Evolutionary conservation across 352 stramenopile genomes (phyloP), one percentile per base, ranked within the genome.

Genomic region (Thraustochytrium sp.): DNA sequence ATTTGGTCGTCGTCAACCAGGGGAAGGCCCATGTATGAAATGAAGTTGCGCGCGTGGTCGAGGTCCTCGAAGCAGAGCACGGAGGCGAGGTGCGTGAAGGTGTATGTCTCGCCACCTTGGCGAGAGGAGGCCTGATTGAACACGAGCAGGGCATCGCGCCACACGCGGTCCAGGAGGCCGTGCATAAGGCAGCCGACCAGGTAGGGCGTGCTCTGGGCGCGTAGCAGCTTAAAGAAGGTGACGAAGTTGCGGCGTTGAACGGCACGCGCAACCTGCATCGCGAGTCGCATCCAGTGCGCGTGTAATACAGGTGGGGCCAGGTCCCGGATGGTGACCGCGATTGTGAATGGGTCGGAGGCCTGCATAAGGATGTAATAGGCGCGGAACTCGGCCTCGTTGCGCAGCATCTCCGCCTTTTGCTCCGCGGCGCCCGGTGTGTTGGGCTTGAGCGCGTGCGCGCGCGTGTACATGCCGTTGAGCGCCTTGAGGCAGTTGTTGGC

Each of bases 401-500:
- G 44, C 31, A 80, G 68, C 18, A 80, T 61, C 5, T 54, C 36
- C 0, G 68, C 68, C 62, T 51, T 75, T 55, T 44, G 34, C 9
- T 21, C 42, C 26, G 42, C 59, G 16, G 42, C 26, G 5, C 46
- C 11, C 16, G 59, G 21, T 5, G 34, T 46, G 9, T n/a, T 13
- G 9, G 59, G 59, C 18, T 36, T n/a, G 31, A 51, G 21, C n/a
- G 26, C 31, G 48, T 3, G 68, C 21, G 46, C 68, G 37, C 68
- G 68, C 0, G 31, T 26, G 53, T 80, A 80, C 48, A 80, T 61
- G 18, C 31, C 68, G 61, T 75, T 76, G 16, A 84, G 40, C 0
- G 75, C 61, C 38, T 84, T 84, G 46, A 84, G 75, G 9, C 75
- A 84, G 26, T 78, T 75, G 75, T 78, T 84, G 21, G 31, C 40